Percentiles rank a stretch among this genome's conserved stretches.
Evolutionary conservation across 163 green algal species (phyloP).

Genomic region (Scenedesmus sp.): DNA sequence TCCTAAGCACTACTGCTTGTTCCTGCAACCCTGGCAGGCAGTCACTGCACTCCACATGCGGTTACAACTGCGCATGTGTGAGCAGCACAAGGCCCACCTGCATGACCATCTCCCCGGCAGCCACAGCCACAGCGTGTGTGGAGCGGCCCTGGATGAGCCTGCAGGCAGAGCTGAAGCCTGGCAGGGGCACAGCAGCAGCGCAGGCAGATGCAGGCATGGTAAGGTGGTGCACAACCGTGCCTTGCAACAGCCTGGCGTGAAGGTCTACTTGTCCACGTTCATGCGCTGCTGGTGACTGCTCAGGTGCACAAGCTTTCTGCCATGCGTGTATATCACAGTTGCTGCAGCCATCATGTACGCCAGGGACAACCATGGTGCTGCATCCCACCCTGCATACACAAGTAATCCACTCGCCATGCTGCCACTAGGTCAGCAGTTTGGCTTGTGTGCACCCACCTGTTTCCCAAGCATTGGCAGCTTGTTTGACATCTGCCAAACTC

Average conservation of each 20-base stretch:
- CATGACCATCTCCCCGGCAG: conserved; percentile 29
- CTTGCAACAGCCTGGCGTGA: no score
- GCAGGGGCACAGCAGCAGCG: neutral
- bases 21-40: no score
- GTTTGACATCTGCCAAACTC: conserved; percentile 32
- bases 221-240: no score
- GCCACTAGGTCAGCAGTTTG: neutral
- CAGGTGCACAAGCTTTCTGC: no score
- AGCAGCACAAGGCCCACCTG: neutral
- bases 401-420: neutral
- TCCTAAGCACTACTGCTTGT: no score
- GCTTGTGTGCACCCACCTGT: neutral
- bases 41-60: no score
- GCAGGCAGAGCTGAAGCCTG: conserved; percentile 29
- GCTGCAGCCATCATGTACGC: no score
- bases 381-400: neutral
- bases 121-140: conserved; percentile 7
- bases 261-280: no score
- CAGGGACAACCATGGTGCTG: neutral
- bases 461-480: conserved; percentile 14
- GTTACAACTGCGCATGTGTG: no score
- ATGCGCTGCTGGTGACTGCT: no score
- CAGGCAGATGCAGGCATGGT: no score
- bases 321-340: no score
- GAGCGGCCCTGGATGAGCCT: conserved; percentile 34